These are phyloP conservation scores for Tetracladium maxilliforme DNA, from an alignment of 2,329 filamentous ascomycete species.

Conservation along the genomic window DNA sequence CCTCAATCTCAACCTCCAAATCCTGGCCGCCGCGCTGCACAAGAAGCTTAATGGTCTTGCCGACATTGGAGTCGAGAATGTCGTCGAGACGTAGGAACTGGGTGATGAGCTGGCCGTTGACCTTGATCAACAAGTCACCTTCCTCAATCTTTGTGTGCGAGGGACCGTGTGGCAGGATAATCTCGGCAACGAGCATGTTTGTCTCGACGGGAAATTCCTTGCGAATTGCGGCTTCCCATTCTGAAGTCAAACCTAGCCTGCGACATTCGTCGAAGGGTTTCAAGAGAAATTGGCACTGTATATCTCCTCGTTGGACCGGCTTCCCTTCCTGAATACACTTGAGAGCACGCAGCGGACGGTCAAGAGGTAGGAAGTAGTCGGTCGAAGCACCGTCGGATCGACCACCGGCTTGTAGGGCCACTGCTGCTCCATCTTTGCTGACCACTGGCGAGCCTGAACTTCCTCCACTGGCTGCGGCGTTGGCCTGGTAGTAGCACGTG, in stretches of 20 bases:
- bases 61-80: conserved; percentile 80
- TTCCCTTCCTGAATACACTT: conserved; percentile 68
- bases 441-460: conserved; percentile 98
- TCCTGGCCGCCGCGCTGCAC: conserved; percentile 84
- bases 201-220: conserved; percentile 82
- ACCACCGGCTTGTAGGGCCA: conserved; percentile 88
- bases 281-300: conserved; percentile 92
- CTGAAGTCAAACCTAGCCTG: conserved; percentile 66
- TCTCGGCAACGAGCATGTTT: conserved; percentile 93
- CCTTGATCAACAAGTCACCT: conserved; percentile 83
- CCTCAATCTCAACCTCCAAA: conserved; percentile 67
- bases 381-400: conserved; percentile 90
- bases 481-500: conserved; percentile 91
- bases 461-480: conserved; percentile 88
- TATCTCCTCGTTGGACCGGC: conserved; percentile 78
- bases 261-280: conserved; percentile 97
- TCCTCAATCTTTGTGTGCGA: conserved; percentile 80
- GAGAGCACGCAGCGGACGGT: conserved; percentile 76
- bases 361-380: conserved; percentile 91
- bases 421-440: conserved; percentile 81
- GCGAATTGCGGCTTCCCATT: conserved; percentile 77
- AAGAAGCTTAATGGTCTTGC: conserved; percentile 59
- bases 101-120: conserved; percentile 85
- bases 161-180: conserved; percentile 81
- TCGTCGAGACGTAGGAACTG: conserved; percentile 87